Base-by-base conservation (phyloP, 202 grass and related monocot species). In the Brachypodium distachyon region DNA sequence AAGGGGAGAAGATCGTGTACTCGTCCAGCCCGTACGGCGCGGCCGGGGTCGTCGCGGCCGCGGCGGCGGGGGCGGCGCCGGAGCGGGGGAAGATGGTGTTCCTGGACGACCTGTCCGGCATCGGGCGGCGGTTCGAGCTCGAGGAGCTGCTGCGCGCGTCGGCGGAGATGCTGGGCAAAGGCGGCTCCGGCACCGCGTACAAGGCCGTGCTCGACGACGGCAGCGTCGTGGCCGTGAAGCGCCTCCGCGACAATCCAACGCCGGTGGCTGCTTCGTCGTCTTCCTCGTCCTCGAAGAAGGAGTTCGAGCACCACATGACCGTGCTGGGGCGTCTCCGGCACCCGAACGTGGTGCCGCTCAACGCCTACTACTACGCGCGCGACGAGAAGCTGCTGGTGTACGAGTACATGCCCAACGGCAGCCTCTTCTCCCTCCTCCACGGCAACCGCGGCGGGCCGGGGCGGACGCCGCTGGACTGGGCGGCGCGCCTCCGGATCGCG, bases 1-100 rank as follows among this genome's bases (percentile, higher is more conserved):
- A 93, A 70, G 96, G 96, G 61, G 96, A 99, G 78, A 99, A 99
- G 81, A 99, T 99, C 44, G 96, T 99, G 3, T 99, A 93, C 92
- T 99, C 96, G 18, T 94, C 95, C 0, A 99, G 96, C 74, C 96
- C 96, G 0, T 99, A 99, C 49, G 89, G 92, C 44, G 79, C 83
- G 3, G 66, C 76, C 0, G 93, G 89, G 0, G 82, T 84, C 1
- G 80, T 79, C 1, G 61, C 84, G 1, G 38, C 85, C 9, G 86
- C 83, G 33, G 33, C 4, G 66, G 41, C 3, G 90, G 87, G 0
- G 84, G 79, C 22, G 70, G 70, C 89, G 34, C 91, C 85, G 56
- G 89, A 99, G 83, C 89, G 89, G 1, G 96, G 89, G 0, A 99
- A 90, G 72, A 93, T 99, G 68, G 92, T 99, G 44, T 99, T 99